These are phyloP conservation scores for Cryptomeria japonica DNA, from an alignment of 75 land plant species.

Conservation along the genomic window DNA sequence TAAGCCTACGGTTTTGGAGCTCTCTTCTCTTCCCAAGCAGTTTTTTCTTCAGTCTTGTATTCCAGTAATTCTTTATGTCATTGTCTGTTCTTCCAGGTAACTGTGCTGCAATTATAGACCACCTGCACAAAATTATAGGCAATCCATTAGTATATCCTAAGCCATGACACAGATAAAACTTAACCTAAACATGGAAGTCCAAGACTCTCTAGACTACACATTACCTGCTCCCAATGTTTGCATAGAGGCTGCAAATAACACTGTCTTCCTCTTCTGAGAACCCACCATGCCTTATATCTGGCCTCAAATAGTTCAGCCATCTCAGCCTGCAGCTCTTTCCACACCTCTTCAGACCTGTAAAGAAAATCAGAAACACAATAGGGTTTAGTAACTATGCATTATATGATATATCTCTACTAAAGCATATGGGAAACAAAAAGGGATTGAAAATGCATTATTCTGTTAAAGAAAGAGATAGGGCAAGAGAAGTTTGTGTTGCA, in stretches of 20 bases:
- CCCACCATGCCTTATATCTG: slow-evolving; percentile 58
- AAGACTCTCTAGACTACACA: not conserved
- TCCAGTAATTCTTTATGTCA: slow-evolving; percentile 17
- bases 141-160: not conserved
- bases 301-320: slow-evolving; percentile 66
- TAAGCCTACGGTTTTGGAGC: slow-evolving; percentile 9
- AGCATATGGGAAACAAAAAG: not conserved
- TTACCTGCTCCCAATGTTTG: slow-evolving; percentile 52
- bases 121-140: slow-evolving; percentile 1
- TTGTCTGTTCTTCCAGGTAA: slow-evolving; percentile 18
- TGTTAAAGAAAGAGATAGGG: not conserved
- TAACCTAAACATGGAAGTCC: not conserved
- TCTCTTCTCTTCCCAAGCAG: slow-evolving; percentile 12
- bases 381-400: not conserved
- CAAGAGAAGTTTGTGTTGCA: not conserved
- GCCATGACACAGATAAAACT: not conserved
- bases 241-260: slow-evolving; percentile 42
- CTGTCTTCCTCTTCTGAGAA: slow-evolving; percentile 56
- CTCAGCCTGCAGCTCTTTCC: slow-evolving; percentile 60
- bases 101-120: slow-evolving; percentile 20
- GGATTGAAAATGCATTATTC: not conserved
- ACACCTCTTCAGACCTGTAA: slow-evolving; percentile 49
- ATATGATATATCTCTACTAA: not conserved
- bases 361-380: not conserved
- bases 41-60: slow-evolving; percentile 17